Conservation (phyloP, 306 rosid species). For the Ormosia semicastrata region DNA sequence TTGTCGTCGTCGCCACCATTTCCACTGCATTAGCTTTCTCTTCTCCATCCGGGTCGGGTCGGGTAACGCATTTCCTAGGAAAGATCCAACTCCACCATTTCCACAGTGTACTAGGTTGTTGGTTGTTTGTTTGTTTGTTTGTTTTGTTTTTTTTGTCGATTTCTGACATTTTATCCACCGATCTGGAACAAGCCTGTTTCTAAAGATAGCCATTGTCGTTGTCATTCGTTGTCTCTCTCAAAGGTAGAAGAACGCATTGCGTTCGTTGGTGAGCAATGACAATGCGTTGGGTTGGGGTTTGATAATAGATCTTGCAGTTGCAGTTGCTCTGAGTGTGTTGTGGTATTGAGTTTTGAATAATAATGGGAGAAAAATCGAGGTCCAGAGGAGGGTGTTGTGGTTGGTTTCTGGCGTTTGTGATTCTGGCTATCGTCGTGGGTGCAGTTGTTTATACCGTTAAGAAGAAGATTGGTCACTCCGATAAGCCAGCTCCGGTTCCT, state of each 20-base stretch:
- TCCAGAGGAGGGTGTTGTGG: constrained; percentile 65
- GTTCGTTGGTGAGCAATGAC: background rate
- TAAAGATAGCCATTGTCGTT: constrained; percentile 22
- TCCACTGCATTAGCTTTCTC: background rate
- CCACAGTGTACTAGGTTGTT: constrained; percentile 13
- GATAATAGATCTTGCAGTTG: constrained; percentile 39
- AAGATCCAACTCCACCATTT: background rate
- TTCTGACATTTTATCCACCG: background rate
- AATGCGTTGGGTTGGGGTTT: constrained; percentile 24
- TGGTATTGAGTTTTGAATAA: constrained; percentile 12
- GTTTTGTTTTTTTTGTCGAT: background rate
- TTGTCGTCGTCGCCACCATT: background rate
- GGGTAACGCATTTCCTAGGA: background rate
- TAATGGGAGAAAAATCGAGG: constrained; percentile 63
- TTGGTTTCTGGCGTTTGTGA: constrained; percentile 63
- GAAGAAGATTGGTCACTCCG: constrained; percentile 49
- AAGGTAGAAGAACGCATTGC: background rate
- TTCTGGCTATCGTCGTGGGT: constrained; percentile 60
- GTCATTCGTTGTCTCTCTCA: background rate
- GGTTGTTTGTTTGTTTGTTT: background rate
- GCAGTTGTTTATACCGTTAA: constrained; percentile 48
- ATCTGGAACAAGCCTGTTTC: constrained; percentile 13
- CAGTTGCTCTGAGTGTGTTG: background rate
- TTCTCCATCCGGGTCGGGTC: constrained; percentile 8
- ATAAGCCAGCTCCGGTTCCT: constrained; percentile 58